Conservation (phyloP, 2,329 filamentous ascomycete genomes). For the Diaporthe vaccinii region DNA sequence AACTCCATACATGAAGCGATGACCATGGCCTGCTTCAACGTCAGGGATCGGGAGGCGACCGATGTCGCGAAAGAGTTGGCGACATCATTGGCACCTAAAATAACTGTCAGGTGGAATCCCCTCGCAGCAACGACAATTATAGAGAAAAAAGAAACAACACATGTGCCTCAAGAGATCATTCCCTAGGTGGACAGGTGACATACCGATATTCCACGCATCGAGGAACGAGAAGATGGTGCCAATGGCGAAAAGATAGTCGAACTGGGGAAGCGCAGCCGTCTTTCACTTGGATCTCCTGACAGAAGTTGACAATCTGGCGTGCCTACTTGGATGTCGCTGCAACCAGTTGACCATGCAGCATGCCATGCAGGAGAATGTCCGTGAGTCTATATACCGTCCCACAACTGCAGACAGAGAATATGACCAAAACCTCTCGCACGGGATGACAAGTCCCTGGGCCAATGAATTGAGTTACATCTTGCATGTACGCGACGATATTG, state of each 20-base stretch:
- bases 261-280: conserved; percentile 60
- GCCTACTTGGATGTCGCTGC: neutral
- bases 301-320: neutral
- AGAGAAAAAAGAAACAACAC: no score
- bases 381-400: conserved; percentile 13
- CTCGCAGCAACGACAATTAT: no score
- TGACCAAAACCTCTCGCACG: neutral
- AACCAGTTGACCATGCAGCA: neutral
- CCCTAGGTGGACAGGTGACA: conserved; percentile 1
- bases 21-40: conserved; percentile 71
- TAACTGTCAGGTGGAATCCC: neutral
- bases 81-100: conserved; percentile 71
- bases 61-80: conserved; percentile 83
- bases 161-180: neutral
- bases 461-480: conserved; percentile 5
- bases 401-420: neutral
- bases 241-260: conserved; percentile 74
- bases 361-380: conserved; percentile 3
- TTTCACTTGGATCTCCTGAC: neutral
- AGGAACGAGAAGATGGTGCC: conserved; percentile 76
- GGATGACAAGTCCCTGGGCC: neutral
- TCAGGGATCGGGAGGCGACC: conserved; percentile 77
- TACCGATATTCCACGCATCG: conserved; percentile 76
- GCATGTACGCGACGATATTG: conserved; percentile 4
- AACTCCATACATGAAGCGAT: conserved; percentile 73